Evolutionary conservation across 2,329 filamentous ascomycete genomes (phyloP).

Genomic region (Ceratocystis harringtonii): DNA sequence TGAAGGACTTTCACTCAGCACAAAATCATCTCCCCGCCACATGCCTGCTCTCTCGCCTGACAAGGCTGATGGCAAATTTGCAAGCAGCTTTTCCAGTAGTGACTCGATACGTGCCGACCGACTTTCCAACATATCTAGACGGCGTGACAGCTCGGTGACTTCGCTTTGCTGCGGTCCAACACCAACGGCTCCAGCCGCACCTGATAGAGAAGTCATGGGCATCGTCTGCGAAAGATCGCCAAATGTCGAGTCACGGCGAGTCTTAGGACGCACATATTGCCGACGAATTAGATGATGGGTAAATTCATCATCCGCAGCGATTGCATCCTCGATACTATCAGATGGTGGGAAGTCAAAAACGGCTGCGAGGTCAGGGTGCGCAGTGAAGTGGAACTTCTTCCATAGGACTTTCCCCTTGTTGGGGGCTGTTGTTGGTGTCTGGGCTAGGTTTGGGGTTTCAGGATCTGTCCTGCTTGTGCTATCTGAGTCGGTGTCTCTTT

Average conservation of each 20-base stretch:
- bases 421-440: not conserved
- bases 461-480: not conserved
- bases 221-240: slow-evolving; percentile 29
- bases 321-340: slow-evolving; percentile 41
- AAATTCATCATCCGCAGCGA: slow-evolving; percentile 43
- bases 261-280: slow-evolving; percentile 36
- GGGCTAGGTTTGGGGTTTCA: slow-evolving; percentile 15
- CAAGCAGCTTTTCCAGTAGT: slow-evolving; percentile 29
- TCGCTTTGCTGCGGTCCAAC: slow-evolving; percentile 25
- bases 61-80: not conserved
- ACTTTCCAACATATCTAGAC: slow-evolving; percentile 37
- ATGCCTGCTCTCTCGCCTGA: not conserved
- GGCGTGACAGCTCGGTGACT: slow-evolving; percentile 29
- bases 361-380: slow-evolving; percentile 54
- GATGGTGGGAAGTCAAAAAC: slow-evolving; percentile 61
- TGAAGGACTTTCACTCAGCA: not conserved
- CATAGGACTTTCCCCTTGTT: slow-evolving; percentile 34
- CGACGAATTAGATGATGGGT: slow-evolving; percentile 42
- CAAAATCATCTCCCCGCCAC: not conserved
- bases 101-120: slow-evolving; percentile 34
- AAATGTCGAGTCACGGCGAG: slow-evolving; percentile 43
- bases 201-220: not conserved
- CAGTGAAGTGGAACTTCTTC: slow-evolving; percentile 53
- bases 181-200: slow-evolving; percentile 18
- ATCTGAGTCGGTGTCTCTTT: slow-evolving; percentile 18